Percentiles rank a stretch among this genome's conserved stretches.
These are phyloP conservation scores for Globisporangium acanthophoron DNA, from an alignment of 352 stramenopile genomes.

Conservation along the genomic window DNA sequence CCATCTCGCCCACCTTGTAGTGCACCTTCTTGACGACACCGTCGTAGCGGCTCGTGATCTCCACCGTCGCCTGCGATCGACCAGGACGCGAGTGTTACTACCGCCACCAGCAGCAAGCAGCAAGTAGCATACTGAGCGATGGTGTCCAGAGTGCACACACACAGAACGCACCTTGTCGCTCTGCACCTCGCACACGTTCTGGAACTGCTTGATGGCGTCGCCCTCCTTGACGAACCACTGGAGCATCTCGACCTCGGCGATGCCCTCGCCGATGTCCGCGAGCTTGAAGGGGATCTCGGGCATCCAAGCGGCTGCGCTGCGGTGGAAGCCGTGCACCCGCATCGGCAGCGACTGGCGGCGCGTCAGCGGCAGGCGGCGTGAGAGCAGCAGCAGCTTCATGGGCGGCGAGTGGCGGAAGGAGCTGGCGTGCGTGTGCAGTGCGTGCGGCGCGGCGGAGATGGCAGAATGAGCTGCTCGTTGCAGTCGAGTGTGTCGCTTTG, in stretches of 20 bases:
- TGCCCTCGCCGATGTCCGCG: conserved; percentile 98
- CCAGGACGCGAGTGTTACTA: background rate
- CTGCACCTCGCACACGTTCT: conserved; percentile 97
- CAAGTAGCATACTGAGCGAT: too few species aligned
- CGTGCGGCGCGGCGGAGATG: conserved; percentile 6
- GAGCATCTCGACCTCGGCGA: conserved; percentile 97
- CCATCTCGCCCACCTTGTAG: conserved; percentile 94
- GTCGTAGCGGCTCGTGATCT: conserved; percentile 98
- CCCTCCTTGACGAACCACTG: conserved; percentile 96
- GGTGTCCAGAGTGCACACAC: too few species aligned
- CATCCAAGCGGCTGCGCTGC: conserved; percentile 28
- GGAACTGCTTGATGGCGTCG: conserved; percentile 92
- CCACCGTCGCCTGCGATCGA: conserved; percentile 82
- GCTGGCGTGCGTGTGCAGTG: background rate
- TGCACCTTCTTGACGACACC: conserved; percentile 91
- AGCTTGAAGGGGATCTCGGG: conserved; percentile 88
- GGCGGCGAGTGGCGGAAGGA: background rate
- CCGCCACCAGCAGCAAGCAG: too few species aligned
- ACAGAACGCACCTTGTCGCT: conserved; percentile 86
- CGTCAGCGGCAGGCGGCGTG: conserved; percentile 9
- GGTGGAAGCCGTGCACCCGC: conserved; percentile 31
- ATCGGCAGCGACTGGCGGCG: background rate
- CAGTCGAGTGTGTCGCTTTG: background rate
- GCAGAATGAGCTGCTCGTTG: conserved; percentile 9
- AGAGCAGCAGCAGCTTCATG: conserved; percentile 12